A percentile compares a stretch with the other conserved stretches of the same genome.
Evolutionary conservation across 768 basidiomycete species (phyloP).

Genomic region (Naganishia vaughanmartiniae): DNA sequence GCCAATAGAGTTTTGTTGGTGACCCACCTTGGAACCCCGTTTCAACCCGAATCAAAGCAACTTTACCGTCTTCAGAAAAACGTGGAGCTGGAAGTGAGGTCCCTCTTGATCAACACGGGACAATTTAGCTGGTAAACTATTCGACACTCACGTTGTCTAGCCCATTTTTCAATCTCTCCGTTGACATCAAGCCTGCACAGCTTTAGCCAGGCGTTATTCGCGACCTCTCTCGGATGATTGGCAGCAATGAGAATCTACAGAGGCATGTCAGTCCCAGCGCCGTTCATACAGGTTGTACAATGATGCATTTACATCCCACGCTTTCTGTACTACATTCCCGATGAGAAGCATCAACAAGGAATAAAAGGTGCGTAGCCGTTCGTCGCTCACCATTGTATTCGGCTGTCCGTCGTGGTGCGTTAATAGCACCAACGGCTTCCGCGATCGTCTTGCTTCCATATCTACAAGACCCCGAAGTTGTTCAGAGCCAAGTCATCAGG

Average conservation of each 20-base stretch:
- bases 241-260: slow-evolving; percentile 50
- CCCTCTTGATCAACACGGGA: slow-evolving; percentile 9
- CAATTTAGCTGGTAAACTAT: neutral
- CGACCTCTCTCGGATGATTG: slow-evolving; percentile 46
- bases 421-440: slow-evolving; percentile 56
- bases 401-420: slow-evolving; percentile 55
- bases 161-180: slow-evolving; percentile 53
- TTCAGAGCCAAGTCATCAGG: neutral
- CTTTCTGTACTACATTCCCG: slow-evolving; percentile 46
- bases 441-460: slow-evolving; percentile 54
- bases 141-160: slow-evolving; percentile 38
- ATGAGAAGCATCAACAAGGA: neutral
- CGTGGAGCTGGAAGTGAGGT: slow-evolving; percentile 51
- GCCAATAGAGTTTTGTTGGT: neutral
- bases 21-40: slow-evolving; percentile 54
- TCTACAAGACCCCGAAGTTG: slow-evolving; percentile 30
- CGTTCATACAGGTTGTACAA: neutral
- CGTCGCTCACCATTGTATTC: slow-evolving; percentile 48
- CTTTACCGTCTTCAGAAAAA: slow-evolving; percentile 56
- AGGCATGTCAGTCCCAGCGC: neutral
- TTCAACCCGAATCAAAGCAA: slow-evolving; percentile 55
- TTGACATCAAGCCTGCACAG: slow-evolving; percentile 53
- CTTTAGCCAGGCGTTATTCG: slow-evolving; percentile 48
- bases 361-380: slow-evolving; percentile 11
- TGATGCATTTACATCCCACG: slow-evolving; percentile 49